Base-by-base conservation (phyloP, 306 rosid species). In the Fragaria nilgerrensis region DNA sequence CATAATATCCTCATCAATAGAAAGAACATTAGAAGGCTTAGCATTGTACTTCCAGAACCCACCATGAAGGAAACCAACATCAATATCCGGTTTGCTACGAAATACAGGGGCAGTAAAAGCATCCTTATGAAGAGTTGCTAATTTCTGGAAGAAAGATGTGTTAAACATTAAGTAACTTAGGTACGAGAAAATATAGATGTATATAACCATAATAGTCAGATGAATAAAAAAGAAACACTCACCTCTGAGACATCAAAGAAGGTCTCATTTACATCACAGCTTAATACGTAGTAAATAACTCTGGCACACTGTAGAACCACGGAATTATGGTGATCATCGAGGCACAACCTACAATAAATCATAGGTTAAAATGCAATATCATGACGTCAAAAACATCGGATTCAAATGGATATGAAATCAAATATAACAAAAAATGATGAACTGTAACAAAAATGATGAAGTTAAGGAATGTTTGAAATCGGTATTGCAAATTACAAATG, bases 21-120 rank as follows among this genome's bases (percentile, higher is more conserved):
- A 84, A 81, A 83, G 86, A 81, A 92, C 77, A 84, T 88, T 92
- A 55, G 97, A 87, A 81, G 96, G 87, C 78, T 92, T 95, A 71
- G 96, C 89, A 85, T 88, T 92, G 83, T 92, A 92, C 89, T 95
- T 95, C 99, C 99, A 92, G 78, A 87, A 95, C 70, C 92, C 97
- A 73, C 98, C 99, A 64, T 56, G 97, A 68, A 90, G 96, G 77
- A 95, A 95, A 77, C 97, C 99, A 78, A 55, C 83, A 82, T 86
- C 82, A 75, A 90, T 82, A 84, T 95, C 91, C 53, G 97, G 91
- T 87, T 85, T 90, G 79, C 91, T 89, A 70, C 97, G 86, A 74
- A 95, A 95, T 69, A 95, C 88, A 69, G 99, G 96, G 72, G 99
- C 97, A n/a, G 93, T 92, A 82, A 67, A 92, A 71, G 88, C 81